Conservation (phyloP, 1,284 basidiomycete genomes). For the Irpex rosettiformis region DNA sequence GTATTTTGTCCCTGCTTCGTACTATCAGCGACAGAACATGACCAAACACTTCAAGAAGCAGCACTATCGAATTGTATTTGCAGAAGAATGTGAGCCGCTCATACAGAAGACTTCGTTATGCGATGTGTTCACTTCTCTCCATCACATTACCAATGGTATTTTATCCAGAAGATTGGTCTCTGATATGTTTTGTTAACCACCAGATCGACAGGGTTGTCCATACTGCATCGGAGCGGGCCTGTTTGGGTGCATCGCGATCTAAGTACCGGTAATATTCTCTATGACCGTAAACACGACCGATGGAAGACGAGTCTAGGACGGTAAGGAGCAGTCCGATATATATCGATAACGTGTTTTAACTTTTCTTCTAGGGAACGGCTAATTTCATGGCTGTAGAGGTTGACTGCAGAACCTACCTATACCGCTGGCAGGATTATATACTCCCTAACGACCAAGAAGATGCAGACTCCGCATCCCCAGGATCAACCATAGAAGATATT, state of each 20-base stretch:
- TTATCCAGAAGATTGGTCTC: no score
- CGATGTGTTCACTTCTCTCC: background rate
- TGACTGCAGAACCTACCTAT: background rate
- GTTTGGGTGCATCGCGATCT: conserved; percentile 14
- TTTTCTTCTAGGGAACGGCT: conserved; percentile 7
- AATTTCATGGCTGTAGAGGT: conserved; percentile 9
- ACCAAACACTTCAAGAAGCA: conserved; percentile 1
- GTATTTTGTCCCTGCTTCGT: background rate
- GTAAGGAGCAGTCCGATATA: background rate
- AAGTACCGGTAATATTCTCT: conserved; percentile 14
- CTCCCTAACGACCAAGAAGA: background rate
- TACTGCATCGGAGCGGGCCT: background rate
- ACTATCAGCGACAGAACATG: background rate
- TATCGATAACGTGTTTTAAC: no score
- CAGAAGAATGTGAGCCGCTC: conserved; percentile 9
- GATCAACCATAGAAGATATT: no score
- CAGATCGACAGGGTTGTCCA: background rate
- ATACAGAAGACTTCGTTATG: background rate
- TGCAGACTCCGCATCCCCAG: background rate
- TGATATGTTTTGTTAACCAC: background rate
- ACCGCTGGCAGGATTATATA: background rate
- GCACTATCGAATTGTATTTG: conserved; percentile 15
- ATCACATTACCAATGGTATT: background rate
- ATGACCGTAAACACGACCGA: background rate
- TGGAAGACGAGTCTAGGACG: background rate